Base-by-base conservation (phyloP, 371 early-diverging fungal genomes). In the Rhizopus stolonifer region DNA sequence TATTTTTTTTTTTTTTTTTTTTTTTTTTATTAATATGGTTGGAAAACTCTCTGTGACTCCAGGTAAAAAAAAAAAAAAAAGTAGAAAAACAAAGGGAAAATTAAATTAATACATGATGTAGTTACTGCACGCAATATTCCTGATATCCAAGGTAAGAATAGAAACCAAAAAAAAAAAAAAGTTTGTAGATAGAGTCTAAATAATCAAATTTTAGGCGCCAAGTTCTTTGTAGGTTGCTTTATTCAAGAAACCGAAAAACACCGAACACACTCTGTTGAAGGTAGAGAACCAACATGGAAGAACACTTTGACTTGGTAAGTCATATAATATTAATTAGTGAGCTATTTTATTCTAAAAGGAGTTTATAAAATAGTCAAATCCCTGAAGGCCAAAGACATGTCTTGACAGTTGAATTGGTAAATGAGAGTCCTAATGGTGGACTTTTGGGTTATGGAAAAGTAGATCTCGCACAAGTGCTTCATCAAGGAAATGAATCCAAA, bases 211-310 rank as follows among this genome's bases (percentile, higher is more conserved):
- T 21, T 55, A 64, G 64, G 52, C 26, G 56, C 49, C 9, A 47
- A 40, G 9, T 48, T 59, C 15, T 64, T 64, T 55, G 52, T 64
- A 17, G 64, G 64, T 7, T 58, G 55, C 15, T 64, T 36, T 32
- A 22, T 64, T 19, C 52, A 49, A 45, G 54, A 58, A 46, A 29
- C 33, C 43, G 64, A 64, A 14, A 64, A 64, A 19, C 59, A 64
- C 26, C 49, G 64, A 47, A 64, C 64, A 33, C 64, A 56, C 11
- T 40, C 64, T 24, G 44, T 47, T 3, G 51, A 44, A 32, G 52
- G 60, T 8, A 42, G 38, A 14, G 32, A 50, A 15, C 55, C 59
- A 44, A 15, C 5, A 17, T 64, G 64, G 64, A 52, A 52, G 5
- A 48, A 51, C 24, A 29, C 43, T 11, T 52, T 64, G 26, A 56